Percentiles rank a stretch among this genome's conserved stretches.
Evolutionary conservation across 176 grass and related monocot species (phyloP).

Genomic region (sorghum (Sorghum bicolor)): Sorghum_bicolor_NCBIv3 NC_012871.2:63899501-63900000

Average conservation of each 20-base stretch:
- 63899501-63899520: constrained; percentile 72
- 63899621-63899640: constrained; percentile 23
- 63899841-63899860: constrained; percentile 8
- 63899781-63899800: background rate
- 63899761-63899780: background rate
- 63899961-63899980: background rate
- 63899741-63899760: background rate
- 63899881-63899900: background rate
- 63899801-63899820: background rate
- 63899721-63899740: constrained; percentile 10
- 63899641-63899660: background rate
- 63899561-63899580: constrained; percentile 75
- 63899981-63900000: background rate
- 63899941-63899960: constrained; percentile 6
- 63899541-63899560: constrained; percentile 72
- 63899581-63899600: constrained; percentile 59
- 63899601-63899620: background rate
- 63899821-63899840: background rate
- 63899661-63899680: background rate
- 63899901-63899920: constrained; percentile 11
- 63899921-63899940: background rate
- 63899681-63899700: background rate
- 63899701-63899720: constrained; percentile 4
- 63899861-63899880: background rate
- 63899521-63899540: constrained; percentile 94